Evolutionary conservation across 2,329 filamentous ascomycete genomes (phyloP).

Genomic region (Exophiala sp.): DNA sequence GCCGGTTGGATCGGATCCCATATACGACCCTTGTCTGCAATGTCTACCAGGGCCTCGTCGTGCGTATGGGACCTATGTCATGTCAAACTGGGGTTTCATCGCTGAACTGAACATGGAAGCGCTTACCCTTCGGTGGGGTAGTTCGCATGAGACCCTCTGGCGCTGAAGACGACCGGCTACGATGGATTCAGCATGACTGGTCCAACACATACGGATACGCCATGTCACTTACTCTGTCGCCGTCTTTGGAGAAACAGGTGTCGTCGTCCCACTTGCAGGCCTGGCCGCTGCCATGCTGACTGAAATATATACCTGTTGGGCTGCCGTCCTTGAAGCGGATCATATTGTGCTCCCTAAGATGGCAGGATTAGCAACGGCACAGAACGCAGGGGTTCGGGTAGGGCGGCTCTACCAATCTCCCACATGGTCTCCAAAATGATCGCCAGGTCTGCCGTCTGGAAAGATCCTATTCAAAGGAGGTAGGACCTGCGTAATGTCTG

Average conservation of each 20-base stretch:
- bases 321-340: constrained; percentile 80
- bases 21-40: constrained; percentile 65
- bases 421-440: constrained; percentile 89
- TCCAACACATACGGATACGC: not conserved
- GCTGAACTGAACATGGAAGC: constrained; percentile 75
- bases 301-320: constrained; percentile 61
- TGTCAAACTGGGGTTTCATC: constrained; percentile 40
- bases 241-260: constrained; percentile 13
- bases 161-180: constrained; percentile 78
- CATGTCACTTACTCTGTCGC: not conserved
- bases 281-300: constrained; percentile 57
- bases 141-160: constrained; percentile 86
- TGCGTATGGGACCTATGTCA: constrained; percentile 59
- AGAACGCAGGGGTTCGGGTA: not conserved
- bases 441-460: constrained; percentile 43
- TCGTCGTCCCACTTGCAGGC: constrained; percentile 53
- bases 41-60: constrained; percentile 57
- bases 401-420: constrained; percentile 66
- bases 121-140: constrained; percentile 68
- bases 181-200: not conserved
- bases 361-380: not conserved
- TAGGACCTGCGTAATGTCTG: constrained; percentile 70
- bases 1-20: constrained; percentile 81
- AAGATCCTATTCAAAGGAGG: constrained; percentile 19
- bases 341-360: constrained; percentile 71